Base-by-base conservation (phyloP, 83 land plant species). In the Isoetes engelmannii region DNA sequence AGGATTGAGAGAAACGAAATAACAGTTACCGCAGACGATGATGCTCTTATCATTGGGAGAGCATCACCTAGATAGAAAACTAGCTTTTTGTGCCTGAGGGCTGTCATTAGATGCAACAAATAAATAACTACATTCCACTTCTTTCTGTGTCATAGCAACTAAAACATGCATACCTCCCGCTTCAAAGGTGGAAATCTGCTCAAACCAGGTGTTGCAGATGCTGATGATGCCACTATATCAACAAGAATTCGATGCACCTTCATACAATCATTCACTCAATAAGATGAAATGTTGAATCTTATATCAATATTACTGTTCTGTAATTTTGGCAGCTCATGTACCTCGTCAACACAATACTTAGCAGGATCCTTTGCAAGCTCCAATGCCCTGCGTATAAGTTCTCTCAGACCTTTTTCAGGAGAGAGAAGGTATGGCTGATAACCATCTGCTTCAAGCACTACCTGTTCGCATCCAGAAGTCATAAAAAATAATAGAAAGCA, bases 361-460 rank as follows among this genome's bases (percentile, higher is more conserved):
- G 89, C 87, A 62, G 99, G 99, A 60, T 95, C 99, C 67, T 95
- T 95, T 15, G 99, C 99, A 48, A 91, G 79, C 74, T 95, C 97
- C 50, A 95, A 64, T 55, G 91, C 94, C 59, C 80, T 81, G 65
- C 91, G 88, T 48, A 95, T 86, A 43, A 95, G 82, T 12, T 94
- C 87, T 67, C 97, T 80, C 50, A 95, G 79, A 61, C 99, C 99
- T 67, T 95, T 95, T 67, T 95, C 99, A 20, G 99, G 99, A 48
- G 99, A 95, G 51, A 95, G 83, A 18, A 95, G 84, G 70, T 95
- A 95, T 6, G 99, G 99, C 54, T 95, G 99, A 77, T 95, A 95
- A 53, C 99, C 99, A 87, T 95, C 99, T 37, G 99, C 99, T 85
- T 95, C 99, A 61, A 95, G 75, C 56, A 91, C 97, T 67, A 95